Conservation (phyloP, 305 asterid species). For the Coffea humblotiana region DNA sequence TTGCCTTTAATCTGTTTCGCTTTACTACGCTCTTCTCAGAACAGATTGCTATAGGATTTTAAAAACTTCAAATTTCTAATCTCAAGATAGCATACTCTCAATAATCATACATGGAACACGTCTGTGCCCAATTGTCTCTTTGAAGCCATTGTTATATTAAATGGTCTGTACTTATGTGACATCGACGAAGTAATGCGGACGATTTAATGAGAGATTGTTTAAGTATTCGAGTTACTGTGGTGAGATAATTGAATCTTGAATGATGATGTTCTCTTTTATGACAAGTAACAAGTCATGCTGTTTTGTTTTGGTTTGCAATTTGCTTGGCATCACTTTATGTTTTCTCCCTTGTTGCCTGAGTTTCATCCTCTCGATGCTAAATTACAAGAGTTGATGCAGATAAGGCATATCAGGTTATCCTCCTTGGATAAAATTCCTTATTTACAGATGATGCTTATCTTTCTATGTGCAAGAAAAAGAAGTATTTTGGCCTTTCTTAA, state of each 20-base stretch:
- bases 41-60: not conserved
- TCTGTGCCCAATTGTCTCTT: not conserved
- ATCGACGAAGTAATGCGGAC: not conserved
- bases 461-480: not conserved
- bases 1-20: not conserved
- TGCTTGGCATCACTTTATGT: not conserved
- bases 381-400: not conserved
- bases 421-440: not conserved
- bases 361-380: not conserved
- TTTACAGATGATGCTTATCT: not conserved
- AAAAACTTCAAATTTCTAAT: not conserved
- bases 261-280: not conserved
- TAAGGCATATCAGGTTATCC: not conserved
- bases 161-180: not conserved
- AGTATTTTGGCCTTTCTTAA: not conserved
- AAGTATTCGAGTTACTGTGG: not conserved
- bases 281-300: not conserved
- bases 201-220: not conserved
- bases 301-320: not conserved
- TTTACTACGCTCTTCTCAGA: not conserved
- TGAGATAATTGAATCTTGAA: not conserved
- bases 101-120: not conserved
- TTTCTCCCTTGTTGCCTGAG: not conserved
- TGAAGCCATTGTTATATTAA: not conserved
- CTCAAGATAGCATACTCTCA: not conserved